Base-by-base conservation (phyloP, 2,329 filamentous ascomycete genomes). In the Scytalidium sp. region DNA sequence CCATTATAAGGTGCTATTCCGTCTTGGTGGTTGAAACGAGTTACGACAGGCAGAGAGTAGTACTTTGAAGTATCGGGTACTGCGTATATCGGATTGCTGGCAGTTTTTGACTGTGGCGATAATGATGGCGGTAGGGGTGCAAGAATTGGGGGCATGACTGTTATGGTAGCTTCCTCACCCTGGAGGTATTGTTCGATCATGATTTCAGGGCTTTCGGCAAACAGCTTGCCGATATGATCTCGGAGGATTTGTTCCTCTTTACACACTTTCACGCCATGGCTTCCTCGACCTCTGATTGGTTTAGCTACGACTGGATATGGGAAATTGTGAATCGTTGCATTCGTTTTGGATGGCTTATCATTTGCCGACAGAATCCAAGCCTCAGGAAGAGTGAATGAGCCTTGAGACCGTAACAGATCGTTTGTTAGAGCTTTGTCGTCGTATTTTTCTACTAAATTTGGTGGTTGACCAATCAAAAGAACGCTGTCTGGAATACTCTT, bases 381-480 rank as follows among this genome's bases (percentile, higher is more conserved):
- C 6, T 53, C 56, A 1, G 71, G 74, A 46, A 78, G 53, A 0
- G 67, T 72, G 45, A 77, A 74, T 0, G 52, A 51, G 0, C 66
- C 67, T 2, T 62, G 42, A 2, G 55, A 48, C 1, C 70, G 66
- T 1, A 80, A 60, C 0, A 72, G 58, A 22, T 67, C 61, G 52
- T 79, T 78, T 10, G 79, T 68, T 40, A 68, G 69, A 17, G 70
- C 64, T 56, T 81, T 80, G 56, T 78, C 74, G 50, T 79, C 75
- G 56, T 73, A 78, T 3, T 64, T 62, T 45, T 80, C 72, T 0
- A 78, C 74, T 4, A 75, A 59, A 3, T 64, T 55, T 1, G 75
- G 74, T 0, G 73, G 70, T 47, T 79, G 75, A 2, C 75, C 73
- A 3, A 78, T 58, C 0, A 79, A 58, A 4, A 56, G 62, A 0